A percentile compares a stretch with the other conserved stretches of the same genome.
These are phyloP conservation scores for Globisporangium uncinulatum DNA, from an alignment of 352 stramenopile species.

Conservation along the genomic window DNA sequence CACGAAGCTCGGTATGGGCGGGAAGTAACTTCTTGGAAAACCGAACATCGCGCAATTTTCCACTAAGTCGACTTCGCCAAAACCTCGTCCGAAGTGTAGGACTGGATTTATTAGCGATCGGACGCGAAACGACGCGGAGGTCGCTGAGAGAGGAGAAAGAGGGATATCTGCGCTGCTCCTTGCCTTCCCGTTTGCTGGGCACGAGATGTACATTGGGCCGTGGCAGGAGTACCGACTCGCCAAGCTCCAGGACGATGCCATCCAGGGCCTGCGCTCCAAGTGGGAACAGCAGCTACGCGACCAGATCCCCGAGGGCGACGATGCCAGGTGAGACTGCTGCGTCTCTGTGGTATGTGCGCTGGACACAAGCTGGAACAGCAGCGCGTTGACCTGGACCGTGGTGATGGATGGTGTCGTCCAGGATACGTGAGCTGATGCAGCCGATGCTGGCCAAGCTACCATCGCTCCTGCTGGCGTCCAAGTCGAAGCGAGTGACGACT, in stretches of 20 bases:
- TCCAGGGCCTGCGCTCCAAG: slow-evolving; percentile 59
- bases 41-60: too few species aligned
- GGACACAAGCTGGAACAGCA: too few species aligned
- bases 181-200: too few species aligned
- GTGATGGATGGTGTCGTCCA: slow-evolving; percentile 7
- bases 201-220: slow-evolving; percentile 73
- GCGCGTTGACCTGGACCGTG: neutral
- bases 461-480: slow-evolving; percentile 52
- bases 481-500: slow-evolving; percentile 16
- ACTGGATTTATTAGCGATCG: too few species aligned
- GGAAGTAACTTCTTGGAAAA: too few species aligned
- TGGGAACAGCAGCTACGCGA: slow-evolving; percentile 55
- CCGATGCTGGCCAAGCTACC: slow-evolving; percentile 66
- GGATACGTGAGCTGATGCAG: slow-evolving; percentile 77
- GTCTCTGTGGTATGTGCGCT: neutral
- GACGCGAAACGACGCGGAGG: too few species aligned
- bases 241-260: slow-evolving; percentile 77
- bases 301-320: slow-evolving; percentile 40
- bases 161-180: too few species aligned
- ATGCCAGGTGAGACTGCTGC: slow-evolving; percentile 23
- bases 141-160: too few species aligned
- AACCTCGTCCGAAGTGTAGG: too few species aligned
- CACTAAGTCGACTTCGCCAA: too few species aligned
- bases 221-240: slow-evolving; percentile 84
- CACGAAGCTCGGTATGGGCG: too few species aligned